A percentile compares a stretch with the other conserved stretches of the same genome.
These are phyloP conservation scores for Amanita pallidorosea DNA, from an alignment of 768 basidiomycete species.

Conservation along the genomic window DNA sequence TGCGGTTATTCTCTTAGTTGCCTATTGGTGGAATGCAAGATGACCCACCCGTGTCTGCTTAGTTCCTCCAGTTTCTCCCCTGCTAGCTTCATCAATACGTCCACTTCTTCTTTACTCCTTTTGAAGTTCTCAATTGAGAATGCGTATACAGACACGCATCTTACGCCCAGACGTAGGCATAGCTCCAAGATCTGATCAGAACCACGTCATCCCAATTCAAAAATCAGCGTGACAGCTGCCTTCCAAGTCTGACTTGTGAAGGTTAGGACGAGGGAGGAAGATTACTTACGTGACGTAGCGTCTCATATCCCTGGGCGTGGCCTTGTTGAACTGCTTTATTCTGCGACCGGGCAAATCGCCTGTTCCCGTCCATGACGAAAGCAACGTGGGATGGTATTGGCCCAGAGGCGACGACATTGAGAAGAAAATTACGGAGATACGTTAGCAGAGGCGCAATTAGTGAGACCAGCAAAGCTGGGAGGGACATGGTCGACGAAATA, in stretches of 20 bases:
- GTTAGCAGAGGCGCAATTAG: neutral
- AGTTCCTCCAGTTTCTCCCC: constrained; percentile 72
- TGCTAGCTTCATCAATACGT: constrained; percentile 78
- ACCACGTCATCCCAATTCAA: neutral
- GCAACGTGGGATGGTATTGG: constrained; percentile 87
- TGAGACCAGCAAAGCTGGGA: neutral
- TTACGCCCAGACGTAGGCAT: constrained; percentile 69
- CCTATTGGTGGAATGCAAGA: neutral
- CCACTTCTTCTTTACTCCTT: constrained; percentile 75
- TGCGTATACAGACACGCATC: constrained; percentile 90
- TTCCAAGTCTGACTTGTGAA: neutral
- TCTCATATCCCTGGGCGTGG: constrained; percentile 76
- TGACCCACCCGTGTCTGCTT: constrained; percentile 67
- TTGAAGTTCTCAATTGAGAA: constrained; percentile 98
- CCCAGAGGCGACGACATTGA: constrained; percentile 64
- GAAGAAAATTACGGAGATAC: constrained; percentile 32
- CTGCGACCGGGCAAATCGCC: constrained; percentile 71
- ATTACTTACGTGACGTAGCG: constrained; percentile 60
- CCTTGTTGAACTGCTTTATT: constrained; percentile 64
- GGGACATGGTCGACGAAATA: neutral
- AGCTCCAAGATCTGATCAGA: constrained; percentile 68
- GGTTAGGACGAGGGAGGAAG: neutral
- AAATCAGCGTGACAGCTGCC: neutral
- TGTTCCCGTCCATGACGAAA: constrained; percentile 97
- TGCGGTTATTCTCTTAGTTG: neutral